Percentiles rank a stretch among this genome's conserved stretches.
These are phyloP conservation scores for Ambrosia artemisiifolia DNA, from an alignment of 129 eudicot genomes.

Conservation along the genomic window DNA sequence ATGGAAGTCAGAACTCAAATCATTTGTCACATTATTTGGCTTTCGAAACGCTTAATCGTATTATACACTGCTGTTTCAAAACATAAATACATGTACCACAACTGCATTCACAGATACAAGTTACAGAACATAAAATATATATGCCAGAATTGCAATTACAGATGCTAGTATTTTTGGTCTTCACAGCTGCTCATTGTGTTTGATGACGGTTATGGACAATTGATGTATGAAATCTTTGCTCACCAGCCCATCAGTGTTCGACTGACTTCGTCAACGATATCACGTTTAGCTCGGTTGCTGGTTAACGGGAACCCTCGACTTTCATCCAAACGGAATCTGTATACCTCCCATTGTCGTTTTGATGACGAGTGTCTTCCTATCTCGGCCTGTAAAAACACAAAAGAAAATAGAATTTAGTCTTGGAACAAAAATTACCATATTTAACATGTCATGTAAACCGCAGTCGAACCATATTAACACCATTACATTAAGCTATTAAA, in stretches of 20 bases:
- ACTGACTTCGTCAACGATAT: conserved; percentile 65
- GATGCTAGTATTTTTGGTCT: not conserved
- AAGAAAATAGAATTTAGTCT: not conserved
- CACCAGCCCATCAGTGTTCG: conserved; percentile 87
- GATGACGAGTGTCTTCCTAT: conserved; percentile 69
- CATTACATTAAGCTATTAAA: too few species aligned
- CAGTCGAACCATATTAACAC: too few species aligned
- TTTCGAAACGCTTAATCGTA: not conserved
- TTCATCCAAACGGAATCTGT: conserved; percentile 79
- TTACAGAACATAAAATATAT: not conserved
- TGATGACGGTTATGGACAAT: not conserved
- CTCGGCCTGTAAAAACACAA: conserved; percentile 63
- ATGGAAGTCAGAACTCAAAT: conserved; percentile 4
- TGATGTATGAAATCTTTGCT: not conserved
- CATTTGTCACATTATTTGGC: conserved; percentile 13
- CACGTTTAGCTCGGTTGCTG: conserved; percentile 42
- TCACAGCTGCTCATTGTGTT: not conserved
- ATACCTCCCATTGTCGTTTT: conserved; percentile 81
- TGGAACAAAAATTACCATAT: not conserved
- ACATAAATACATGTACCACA: too few species aligned
- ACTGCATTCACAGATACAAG: too few species aligned
- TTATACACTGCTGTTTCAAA: too few species aligned
- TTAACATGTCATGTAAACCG: not conserved
- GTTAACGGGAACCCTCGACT: conserved; percentile 40
- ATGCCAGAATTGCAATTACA: not conserved